Conservation (phyloP, 208 protist genomes). For the Angomonas deanei region DNA sequence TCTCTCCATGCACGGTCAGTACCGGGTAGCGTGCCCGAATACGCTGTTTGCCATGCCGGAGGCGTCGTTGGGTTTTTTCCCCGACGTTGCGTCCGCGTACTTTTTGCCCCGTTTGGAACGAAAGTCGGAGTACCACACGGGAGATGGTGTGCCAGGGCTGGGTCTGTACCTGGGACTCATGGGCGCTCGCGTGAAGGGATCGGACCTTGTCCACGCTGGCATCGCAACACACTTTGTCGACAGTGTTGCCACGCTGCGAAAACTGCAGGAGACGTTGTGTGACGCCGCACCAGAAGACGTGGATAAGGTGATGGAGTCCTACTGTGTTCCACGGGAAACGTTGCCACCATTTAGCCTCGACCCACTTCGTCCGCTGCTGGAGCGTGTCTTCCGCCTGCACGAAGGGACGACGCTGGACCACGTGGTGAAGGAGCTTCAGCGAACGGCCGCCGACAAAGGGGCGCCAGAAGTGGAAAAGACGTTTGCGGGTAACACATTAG, state of each 20-base stretch:
- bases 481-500: neutral
- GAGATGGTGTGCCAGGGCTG: slow-evolving; percentile 15
- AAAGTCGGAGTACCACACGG: neutral
- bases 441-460: slow-evolving; percentile 10
- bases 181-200: slow-evolving; percentile 58
- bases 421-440: slow-evolving; percentile 34
- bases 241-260: slow-evolving; percentile 20
- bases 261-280: slow-evolving; percentile 51
- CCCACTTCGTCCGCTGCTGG: slow-evolving; percentile 19
- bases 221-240: slow-evolving; percentile 82
- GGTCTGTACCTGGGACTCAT: slow-evolving; percentile 80
- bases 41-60: slow-evolving; percentile 85
- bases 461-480: neutral
- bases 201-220: slow-evolving; percentile 61
- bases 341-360: slow-evolving; percentile 44
- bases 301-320: slow-evolving; percentile 39
- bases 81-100: slow-evolving; percentile 73
- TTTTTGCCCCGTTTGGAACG: slow-evolving; percentile 51
- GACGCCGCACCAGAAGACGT: slow-evolving; percentile 18
- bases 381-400: slow-evolving; percentile 20
- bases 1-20: slow-evolving; percentile 57
- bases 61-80: slow-evolving; percentile 72
- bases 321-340: slow-evolving; percentile 14
- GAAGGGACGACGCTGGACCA: slow-evolving; percentile 27
- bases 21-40: slow-evolving; percentile 73